Evolutionary conservation across 2,329 filamentous ascomycete genomes (phyloP).

Genomic region (Huntiella abstrusa): DNA sequence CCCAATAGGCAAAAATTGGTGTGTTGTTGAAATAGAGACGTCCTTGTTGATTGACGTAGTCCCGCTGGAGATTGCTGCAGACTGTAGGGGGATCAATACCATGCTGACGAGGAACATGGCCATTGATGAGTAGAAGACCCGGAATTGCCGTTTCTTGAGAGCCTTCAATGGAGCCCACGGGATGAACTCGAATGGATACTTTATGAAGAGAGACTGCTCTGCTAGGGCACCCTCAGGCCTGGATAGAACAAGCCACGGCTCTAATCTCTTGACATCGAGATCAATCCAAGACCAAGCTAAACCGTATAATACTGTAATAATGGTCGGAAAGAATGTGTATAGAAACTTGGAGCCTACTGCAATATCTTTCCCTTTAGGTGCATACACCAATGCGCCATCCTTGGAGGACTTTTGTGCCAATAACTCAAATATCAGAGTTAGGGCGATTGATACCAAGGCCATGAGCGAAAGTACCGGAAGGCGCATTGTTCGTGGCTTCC

Average conservation of each 20-base stretch:
- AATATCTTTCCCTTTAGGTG: slow-evolving; percentile 16
- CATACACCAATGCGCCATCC: slow-evolving; percentile 23
- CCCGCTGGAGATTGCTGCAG: slow-evolving; percentile 29
- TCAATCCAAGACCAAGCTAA: slow-evolving; percentile 42
- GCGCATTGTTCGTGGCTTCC: slow-evolving; percentile 10
- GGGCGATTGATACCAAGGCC: slow-evolving; percentile 18
- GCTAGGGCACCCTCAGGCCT: slow-evolving; percentile 24
- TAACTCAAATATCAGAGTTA: slow-evolving; percentile 27
- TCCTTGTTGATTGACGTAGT: slow-evolving; percentile 14
- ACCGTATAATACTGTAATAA: slow-evolving; percentile 35
- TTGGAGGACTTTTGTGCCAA: slow-evolving; percentile 22
- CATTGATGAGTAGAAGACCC: slow-evolving; percentile 27
- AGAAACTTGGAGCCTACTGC: slow-evolving; percentile 19
- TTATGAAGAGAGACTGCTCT: slow-evolving; percentile 28
- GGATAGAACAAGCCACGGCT: slow-evolving; percentile 41
- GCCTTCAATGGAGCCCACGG: slow-evolving; percentile 18
- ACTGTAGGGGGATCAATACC: slow-evolving; percentile 34
- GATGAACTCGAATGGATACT: slow-evolving; percentile 30
- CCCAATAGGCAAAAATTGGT: slow-evolving; percentile 12
- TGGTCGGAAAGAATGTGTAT: slow-evolving; percentile 34
- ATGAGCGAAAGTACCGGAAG: slow-evolving; percentile 21
- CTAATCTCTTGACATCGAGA: slow-evolving; percentile 36
- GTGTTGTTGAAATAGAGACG: slow-evolving; percentile 1
- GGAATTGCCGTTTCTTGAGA: slow-evolving; percentile 28
- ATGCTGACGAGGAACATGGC: slow-evolving; percentile 34